phyloP scores from a whole-genome alignment of 1,284 basidiomycete genomes.

The Irpex rosettiformis region DNA sequence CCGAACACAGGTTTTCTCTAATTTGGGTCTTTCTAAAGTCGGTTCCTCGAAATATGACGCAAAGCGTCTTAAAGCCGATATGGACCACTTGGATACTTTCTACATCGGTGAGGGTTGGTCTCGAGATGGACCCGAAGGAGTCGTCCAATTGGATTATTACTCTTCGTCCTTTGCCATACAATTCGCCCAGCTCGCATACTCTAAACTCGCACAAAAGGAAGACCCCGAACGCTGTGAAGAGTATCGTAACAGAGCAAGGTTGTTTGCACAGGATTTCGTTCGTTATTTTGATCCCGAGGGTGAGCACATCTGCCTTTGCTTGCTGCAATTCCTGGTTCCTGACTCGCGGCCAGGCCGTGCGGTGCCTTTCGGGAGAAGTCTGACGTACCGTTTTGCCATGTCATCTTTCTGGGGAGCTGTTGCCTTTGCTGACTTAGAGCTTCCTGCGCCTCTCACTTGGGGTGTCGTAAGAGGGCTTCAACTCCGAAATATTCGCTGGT shows the following conservation, averaged over 20 bases:
- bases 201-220: constrained; percentile 58
- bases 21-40: constrained; percentile 64
- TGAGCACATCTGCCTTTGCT: constrained; percentile 22
- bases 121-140: constrained; percentile 72
- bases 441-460: constrained; percentile 69
- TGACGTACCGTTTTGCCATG: constrained; percentile 79
- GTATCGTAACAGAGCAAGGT: constrained; percentile 58
- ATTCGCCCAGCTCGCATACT: constrained; percentile 70
- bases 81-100: constrained; percentile 78
- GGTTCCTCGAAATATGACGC: constrained; percentile 56
- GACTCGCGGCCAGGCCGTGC: constrained; percentile 51
- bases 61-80: constrained; percentile 65
- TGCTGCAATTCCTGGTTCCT: neutral
- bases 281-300: constrained; percentile 75
- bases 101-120: constrained; percentile 78
- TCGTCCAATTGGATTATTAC: constrained; percentile 75
- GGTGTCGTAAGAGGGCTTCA: constrained; percentile 72
- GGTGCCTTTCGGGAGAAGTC: constrained; percentile 73
- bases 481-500: constrained; percentile 70
- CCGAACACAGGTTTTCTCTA: constrained; percentile 60
- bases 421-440: constrained; percentile 66
- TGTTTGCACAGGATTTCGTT: constrained; percentile 68
- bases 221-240: constrained; percentile 65
- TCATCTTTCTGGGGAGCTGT: constrained; percentile 75
- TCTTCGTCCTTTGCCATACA: constrained; percentile 80